Percentiles rank a stretch among this genome's conserved stretches.
These are phyloP conservation scores for Daucus carota DNA, from an alignment of 129 eudicot genomes.

Conservation along the genomic window DH1_v3.0 NC_030383.2:62008501-62009000, in stretches of 20 bases:
- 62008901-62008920: neutral
- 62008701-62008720: neutral
- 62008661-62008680: constrained; percentile 1
- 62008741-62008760: neutral
- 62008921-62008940: neutral
- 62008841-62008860: constrained; percentile 1
- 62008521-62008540: no score
- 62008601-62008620: neutral
- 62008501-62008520: no score
- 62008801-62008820: neutral
- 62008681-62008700: neutral
- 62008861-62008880: neutral
- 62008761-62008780: neutral
- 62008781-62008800: neutral
- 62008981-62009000: no score
- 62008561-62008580: neutral
- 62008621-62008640: neutral
- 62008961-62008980: no score
- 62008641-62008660: neutral
- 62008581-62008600: neutral
- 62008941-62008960: no score
- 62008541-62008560: no score
- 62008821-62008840: neutral
- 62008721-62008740: neutral
- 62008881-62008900: neutral